Conservation (phyloP, 2,329 filamentous ascomycete species). For the Cladosporium oxysporum region DNA sequence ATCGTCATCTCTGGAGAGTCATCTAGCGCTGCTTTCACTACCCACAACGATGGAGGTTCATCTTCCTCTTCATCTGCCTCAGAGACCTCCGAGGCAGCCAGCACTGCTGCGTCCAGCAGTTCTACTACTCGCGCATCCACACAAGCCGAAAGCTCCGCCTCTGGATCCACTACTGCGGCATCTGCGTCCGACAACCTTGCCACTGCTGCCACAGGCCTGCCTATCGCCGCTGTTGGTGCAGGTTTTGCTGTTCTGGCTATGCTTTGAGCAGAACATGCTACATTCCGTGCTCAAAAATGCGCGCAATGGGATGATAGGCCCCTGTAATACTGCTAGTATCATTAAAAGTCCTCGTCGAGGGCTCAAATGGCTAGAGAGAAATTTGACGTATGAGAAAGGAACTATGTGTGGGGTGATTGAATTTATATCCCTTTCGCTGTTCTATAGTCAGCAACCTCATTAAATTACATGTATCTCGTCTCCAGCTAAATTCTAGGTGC, state of each 20-base stretch:
- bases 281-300: not conserved
- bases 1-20: not conserved
- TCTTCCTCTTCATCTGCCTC: not conserved
- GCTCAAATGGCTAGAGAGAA: not conserved
- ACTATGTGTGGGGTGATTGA: not conserved
- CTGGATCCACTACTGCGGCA: not conserved
- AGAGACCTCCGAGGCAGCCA: not conserved
- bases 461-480: not conserved
- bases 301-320: not conserved
- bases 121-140: not conserved
- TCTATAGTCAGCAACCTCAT: not conserved
- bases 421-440: not conserved
- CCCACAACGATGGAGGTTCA: not conserved
- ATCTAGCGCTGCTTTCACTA: not conserved
- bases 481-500: not conserved
- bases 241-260: not conserved
- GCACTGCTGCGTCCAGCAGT: not conserved
- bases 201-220: not conserved
- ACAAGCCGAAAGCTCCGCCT: not conserved
- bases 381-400: not conserved
- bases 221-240: not conserved
- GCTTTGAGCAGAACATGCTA: not conserved
- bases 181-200: not conserved
- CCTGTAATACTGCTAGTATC: not conserved
- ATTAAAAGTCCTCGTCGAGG: not conserved